Conservation (phyloP, 306 rosid species). For the Sicyos baderoa region DNA sequence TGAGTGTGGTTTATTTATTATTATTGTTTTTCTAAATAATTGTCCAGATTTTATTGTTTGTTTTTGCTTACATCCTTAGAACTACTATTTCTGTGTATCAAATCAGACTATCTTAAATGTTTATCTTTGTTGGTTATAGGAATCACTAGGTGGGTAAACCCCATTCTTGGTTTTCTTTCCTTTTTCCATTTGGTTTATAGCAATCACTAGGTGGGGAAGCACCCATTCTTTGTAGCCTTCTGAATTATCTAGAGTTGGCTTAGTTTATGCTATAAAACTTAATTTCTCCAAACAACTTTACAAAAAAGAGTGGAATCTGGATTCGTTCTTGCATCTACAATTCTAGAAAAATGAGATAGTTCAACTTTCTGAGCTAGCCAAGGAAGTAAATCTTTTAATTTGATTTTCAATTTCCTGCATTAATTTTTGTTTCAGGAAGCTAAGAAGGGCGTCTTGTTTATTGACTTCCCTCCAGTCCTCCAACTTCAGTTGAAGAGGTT, state of each 20-base stretch:
- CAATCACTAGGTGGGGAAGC: not conserved
- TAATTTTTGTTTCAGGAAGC: conserved; percentile 57
- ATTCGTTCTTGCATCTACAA: not conserved
- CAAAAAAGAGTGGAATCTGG: not conserved
- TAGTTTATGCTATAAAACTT: not conserved
- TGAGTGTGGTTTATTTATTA: not conserved
- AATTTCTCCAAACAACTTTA: not conserved
- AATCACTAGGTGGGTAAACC: not conserved
- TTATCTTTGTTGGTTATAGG: not conserved
- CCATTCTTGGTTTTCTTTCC: not conserved
- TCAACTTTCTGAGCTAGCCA: conserved; percentile 4
- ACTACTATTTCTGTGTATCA: not conserved
- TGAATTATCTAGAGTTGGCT: not conserved
- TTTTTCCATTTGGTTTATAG: not conserved
- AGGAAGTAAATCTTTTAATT: not conserved
- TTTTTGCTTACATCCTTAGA: not conserved
- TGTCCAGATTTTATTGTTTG: not conserved
- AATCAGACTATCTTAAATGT: not conserved
- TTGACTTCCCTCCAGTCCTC: conserved; percentile 96
- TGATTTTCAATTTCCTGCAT: conserved; percentile 12
- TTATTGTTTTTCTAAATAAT: not conserved
- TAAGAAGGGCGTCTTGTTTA: conserved; percentile 80
- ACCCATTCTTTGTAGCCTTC: not conserved
- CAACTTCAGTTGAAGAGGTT: conserved; percentile 92
- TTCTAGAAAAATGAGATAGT: not conserved